These are phyloP conservation scores for Xerophyta viscosa DNA, from an alignment of 106 monocot species.

Conservation along the genomic window DNA sequence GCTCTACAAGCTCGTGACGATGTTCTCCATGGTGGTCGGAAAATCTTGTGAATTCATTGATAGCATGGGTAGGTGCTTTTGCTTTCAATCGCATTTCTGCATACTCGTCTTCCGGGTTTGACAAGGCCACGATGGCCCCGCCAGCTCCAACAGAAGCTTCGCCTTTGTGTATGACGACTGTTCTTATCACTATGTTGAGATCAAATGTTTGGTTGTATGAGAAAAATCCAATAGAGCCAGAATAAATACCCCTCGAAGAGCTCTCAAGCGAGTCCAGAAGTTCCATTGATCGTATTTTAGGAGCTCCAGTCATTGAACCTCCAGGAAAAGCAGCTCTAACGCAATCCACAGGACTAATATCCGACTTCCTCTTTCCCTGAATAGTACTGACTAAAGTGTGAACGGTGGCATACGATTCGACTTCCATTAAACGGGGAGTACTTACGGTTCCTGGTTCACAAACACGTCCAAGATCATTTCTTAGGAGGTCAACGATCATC, in stretches of 20 bases:
- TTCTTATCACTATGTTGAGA: slow-evolving; percentile 87
- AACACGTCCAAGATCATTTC: slow-evolving; percentile 86
- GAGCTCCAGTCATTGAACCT: slow-evolving; percentile 97
- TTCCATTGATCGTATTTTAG: slow-evolving; percentile 92
- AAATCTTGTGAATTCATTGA: slow-evolving; percentile 24
- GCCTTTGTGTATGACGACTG: slow-evolving; percentile 57
- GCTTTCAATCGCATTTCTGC: slow-evolving; percentile 92
- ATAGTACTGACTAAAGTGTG: slow-evolving; percentile 94
- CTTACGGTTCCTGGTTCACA: slow-evolving; percentile 76
- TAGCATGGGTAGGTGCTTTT: slow-evolving; percentile 52
- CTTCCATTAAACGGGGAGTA: slow-evolving; percentile 71
- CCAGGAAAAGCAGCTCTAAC: slow-evolving; percentile 92
- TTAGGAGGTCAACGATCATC: slow-evolving; percentile 96
- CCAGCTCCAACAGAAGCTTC: slow-evolving; percentile 89
- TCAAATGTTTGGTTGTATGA: slow-evolving; percentile 90
- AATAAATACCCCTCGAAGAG: slow-evolving; percentile 76
- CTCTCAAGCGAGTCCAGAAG: slow-evolving; percentile 78
- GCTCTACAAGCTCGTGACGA: neutral
- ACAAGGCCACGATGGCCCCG: slow-evolving; percentile 80
- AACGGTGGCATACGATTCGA: slow-evolving; percentile 87
- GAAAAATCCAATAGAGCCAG: slow-evolving; percentile 90
- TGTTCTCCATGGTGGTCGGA: neutral
- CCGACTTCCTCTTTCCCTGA: slow-evolving; percentile 47
- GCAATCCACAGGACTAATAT: slow-evolving; percentile 48
- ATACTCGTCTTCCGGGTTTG: slow-evolving; percentile 71